Conservation (phyloP, 2,329 filamentous ascomycete genomes). For the Aspergillus versicolor region DNA sequence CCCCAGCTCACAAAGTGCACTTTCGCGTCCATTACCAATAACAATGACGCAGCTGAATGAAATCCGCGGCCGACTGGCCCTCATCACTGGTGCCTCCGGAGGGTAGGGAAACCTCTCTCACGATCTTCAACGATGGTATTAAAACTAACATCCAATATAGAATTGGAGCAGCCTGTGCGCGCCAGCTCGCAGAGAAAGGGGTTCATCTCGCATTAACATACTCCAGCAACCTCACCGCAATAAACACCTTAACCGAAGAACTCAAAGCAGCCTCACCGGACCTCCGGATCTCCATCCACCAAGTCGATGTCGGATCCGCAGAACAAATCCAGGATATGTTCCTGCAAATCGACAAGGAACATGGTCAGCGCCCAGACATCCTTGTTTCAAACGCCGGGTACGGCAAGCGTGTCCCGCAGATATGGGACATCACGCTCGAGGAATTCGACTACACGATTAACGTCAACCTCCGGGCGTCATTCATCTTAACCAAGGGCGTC, state of each 20-base stretch:
- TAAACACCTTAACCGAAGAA: constrained; percentile 47
- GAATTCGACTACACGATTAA: constrained; percentile 65
- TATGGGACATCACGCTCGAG: constrained; percentile 61
- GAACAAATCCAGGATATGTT: constrained; percentile 57
- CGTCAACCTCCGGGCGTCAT: constrained; percentile 63
- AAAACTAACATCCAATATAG: constrained; percentile 32
- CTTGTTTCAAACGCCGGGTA: constrained; percentile 67
- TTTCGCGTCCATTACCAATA: constrained; percentile 5
- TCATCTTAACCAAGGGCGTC: constrained; percentile 60
- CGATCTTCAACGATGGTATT: not conserved
- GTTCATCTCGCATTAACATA: constrained; percentile 61
- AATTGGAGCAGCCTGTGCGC: constrained; percentile 61
- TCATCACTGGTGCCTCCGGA: constrained; percentile 62
- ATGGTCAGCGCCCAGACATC: constrained; percentile 60
- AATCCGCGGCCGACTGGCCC: constrained; percentile 54
- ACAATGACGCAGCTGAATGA: constrained; percentile 39
- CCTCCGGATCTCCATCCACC: constrained; percentile 53
- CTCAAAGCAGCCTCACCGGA: constrained; percentile 35
- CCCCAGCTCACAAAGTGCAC: not conserved
- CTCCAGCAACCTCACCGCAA: constrained; percentile 50
- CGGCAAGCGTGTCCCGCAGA: constrained; percentile 58
- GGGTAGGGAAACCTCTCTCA: constrained; percentile 45
- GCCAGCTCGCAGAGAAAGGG: constrained; percentile 53
- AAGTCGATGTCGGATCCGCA: constrained; percentile 57
- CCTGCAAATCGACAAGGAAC: constrained; percentile 52